Conservation (phyloP, 306 rosid species). For the Rubus idaeus region DNA sequence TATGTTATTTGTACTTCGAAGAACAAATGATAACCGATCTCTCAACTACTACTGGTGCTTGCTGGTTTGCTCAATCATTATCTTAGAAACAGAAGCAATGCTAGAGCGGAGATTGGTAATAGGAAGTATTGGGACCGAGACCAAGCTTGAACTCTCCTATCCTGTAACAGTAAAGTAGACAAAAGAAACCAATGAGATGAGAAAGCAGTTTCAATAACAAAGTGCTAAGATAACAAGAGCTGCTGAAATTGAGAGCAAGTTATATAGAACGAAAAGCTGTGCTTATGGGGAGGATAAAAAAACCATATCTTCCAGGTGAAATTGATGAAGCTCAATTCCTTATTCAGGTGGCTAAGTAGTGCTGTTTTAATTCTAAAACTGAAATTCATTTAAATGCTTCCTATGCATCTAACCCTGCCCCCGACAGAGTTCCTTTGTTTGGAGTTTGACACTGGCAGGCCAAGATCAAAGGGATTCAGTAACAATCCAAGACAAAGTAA, state of each 20-base stretch:
- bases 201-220: background rate
- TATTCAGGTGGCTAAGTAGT: background rate
- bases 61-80: constrained; percentile 28
- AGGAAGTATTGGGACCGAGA: constrained; percentile 42
- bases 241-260: background rate
- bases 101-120: constrained; percentile 38
- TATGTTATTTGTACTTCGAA: constrained; percentile 20
- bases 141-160: constrained; percentile 39
- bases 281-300: background rate
- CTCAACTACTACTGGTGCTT: constrained; percentile 13
- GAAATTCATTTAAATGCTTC: background rate
- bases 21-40: constrained; percentile 25
- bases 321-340: background rate
- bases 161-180: constrained; percentile 48
- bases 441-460: background rate
- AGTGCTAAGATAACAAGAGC: background rate
- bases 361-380: background rate
- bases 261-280: background rate
- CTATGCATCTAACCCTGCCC: background rate
- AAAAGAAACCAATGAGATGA: constrained; percentile 9
- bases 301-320: too few relatives aligned
- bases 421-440: background rate
- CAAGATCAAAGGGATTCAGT: background rate
- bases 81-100: constrained; percentile 52
- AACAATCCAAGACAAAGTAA: background rate